Evolutionary conservation across 1,284 basidiomycete species (phyloP), one percentile per base, ranked within the genome.

Genomic region (Apiotrichum domesticum): DNA sequence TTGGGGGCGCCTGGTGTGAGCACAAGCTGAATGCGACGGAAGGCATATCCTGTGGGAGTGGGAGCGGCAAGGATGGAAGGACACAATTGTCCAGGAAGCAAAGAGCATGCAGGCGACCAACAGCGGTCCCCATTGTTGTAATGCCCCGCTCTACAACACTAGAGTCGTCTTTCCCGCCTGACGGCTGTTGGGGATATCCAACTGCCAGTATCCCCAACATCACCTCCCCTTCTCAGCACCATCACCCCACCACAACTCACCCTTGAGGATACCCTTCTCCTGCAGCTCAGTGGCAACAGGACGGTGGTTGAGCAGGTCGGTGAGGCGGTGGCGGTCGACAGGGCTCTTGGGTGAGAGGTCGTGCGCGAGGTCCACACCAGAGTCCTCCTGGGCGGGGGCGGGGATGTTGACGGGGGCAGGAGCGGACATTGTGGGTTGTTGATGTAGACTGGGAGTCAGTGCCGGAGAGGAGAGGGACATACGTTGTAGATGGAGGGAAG

Each of bases 241-340:
- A 21, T 14, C 37, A 8, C 39, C 7, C 48, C 6, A 13, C 43
- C 8, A 33, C 35, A 32, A 68, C 78, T 54, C 58, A 84, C 87
- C 84, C 77, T 88, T 88, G 59, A 89, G 80, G 60, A 89, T 88
- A 68, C 87, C 87, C 63, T 84, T 82, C 48, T 85, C 84, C 59
- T 87, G 80, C 44, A 90, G 80, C 56, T 87, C 84, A 46, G 81
- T 73, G 67, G 84, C 83, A 13, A 83, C 80, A 8, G 84, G 81
- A 40, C 87, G 79, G 34, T 80, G 76, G 44, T 76, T 78, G 52
- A 87, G 77, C 46, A 80, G 77, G 68, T 81, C 82, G 74, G 87
- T 86, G 55, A 88, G 79, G 64, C 78, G 79, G 39, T 62, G 64
- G 54, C 63, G 64, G 55, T 79, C 67, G 46, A 63, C 58, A 59